phyloP scores from a whole-genome alignment of 208 protist species.

The Leishmania gerbilli region DNA sequence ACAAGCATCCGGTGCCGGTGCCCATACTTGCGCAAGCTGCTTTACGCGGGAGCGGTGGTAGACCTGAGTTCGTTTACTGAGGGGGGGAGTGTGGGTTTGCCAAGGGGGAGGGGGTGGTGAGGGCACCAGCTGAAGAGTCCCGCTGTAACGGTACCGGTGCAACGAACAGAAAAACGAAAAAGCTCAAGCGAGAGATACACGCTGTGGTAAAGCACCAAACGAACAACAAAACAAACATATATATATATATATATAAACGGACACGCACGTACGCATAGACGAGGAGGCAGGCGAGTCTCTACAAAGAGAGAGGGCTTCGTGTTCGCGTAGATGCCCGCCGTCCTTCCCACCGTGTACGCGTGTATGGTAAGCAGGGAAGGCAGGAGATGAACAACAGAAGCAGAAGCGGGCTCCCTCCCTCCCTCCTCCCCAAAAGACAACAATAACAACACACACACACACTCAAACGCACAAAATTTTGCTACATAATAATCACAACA shows the following conservation, averaged over 20 bases:
- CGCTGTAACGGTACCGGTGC: not conserved
- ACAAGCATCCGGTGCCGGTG: conserved; percentile 26
- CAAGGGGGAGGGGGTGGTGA: not conserved
- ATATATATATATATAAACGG: too few relatives aligned
- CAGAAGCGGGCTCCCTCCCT: not conserved
- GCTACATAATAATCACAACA: too few relatives aligned
- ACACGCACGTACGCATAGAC: too few relatives aligned
- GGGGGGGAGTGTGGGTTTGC: not conserved
- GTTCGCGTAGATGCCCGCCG: too few relatives aligned
- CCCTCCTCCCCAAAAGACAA: not conserved
- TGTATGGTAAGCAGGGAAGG: not conserved
- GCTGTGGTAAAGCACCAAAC: too few relatives aligned
- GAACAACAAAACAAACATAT: too few relatives aligned
- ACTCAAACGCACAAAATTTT: too few relatives aligned
- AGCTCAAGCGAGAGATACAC: too few relatives aligned
- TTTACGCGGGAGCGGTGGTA: not conserved
- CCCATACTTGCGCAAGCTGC: conserved; percentile 5
- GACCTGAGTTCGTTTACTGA: not conserved
- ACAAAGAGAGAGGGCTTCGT: too few relatives aligned
- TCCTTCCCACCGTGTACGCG: not conserved
- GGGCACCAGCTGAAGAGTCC: not conserved
- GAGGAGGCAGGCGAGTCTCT: too few relatives aligned
- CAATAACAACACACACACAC: not conserved
- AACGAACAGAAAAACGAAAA: not conserved
- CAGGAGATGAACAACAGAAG: not conserved